phyloP scores from a whole-genome alignment of 2,329 filamentous ascomycete genomes.

The Ustilaginoidea virens region DNA sequence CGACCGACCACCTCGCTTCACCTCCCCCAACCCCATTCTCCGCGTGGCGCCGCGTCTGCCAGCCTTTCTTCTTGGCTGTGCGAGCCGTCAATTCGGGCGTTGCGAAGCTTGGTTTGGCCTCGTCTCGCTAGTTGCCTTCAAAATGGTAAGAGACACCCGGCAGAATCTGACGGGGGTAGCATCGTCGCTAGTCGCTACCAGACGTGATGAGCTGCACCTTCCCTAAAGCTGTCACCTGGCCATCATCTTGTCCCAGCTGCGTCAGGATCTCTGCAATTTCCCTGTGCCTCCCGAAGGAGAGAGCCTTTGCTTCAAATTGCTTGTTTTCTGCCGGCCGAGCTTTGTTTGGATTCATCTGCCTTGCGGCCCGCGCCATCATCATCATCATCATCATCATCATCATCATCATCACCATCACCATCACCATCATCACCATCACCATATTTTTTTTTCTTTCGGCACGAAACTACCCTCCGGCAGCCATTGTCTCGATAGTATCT shows the following conservation, averaged over 20 bases:
- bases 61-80: slow-evolving; percentile 2
- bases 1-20: too few species aligned
- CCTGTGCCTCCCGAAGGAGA: neutral
- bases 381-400: too few species aligned
- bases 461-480: neutral
- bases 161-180: neutral
- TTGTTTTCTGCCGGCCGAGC: too few species aligned
- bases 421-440: too few species aligned
- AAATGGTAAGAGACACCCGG: slow-evolving; percentile 5
- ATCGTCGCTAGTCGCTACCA: too few species aligned
- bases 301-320: neutral
- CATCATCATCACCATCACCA: too few species aligned
- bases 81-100: slow-evolving; percentile 2
- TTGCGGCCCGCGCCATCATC: too few species aligned
- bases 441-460: too few species aligned
- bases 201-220: slow-evolving; percentile 3
- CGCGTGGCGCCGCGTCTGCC: too few species aligned
- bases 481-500: neutral
- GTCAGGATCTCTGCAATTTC: neutral
- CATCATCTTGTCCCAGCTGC: neutral
- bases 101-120: slow-evolving; percentile 4
- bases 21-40: too few species aligned
- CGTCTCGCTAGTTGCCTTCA: slow-evolving; percentile 4
- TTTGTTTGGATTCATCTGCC: too few species aligned
- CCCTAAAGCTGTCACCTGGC: neutral